A percentile compares a stretch with the other conserved stretches of the same genome.
These are phyloP conservation scores for Liriodendron chinense DNA, from an alignment of 164 flowering plant genomes.

Conservation along the genomic window DNA sequence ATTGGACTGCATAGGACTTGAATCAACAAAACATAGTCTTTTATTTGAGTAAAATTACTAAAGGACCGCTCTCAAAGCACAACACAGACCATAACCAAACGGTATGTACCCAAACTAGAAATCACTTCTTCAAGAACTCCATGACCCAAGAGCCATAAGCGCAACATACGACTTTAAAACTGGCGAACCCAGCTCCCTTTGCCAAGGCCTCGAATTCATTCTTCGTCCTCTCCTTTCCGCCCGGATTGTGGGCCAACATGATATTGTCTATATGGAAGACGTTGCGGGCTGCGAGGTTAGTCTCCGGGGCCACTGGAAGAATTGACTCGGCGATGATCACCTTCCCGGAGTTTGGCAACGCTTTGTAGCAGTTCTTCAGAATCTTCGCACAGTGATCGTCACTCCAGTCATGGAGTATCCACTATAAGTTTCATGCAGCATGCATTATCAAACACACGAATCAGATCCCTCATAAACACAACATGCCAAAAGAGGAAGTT, in stretches of 20 bases:
- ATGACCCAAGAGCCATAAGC: conserved; percentile 11
- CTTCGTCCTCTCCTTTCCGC: conserved; percentile 63
- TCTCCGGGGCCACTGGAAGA: conserved; percentile 2
- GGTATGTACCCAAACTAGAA: not conserved
- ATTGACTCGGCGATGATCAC: conserved; percentile 21
- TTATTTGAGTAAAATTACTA: too few species aligned
- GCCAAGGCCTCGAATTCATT: conserved; percentile 58
- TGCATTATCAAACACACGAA: too few species aligned
- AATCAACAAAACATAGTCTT: too few species aligned
- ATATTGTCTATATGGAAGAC: not conserved
- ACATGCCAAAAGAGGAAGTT: too few species aligned
- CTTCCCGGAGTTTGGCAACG: conserved; percentile 24
- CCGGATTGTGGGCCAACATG: conserved; percentile 6
- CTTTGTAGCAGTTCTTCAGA: conserved; percentile 26
- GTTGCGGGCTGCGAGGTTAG: not conserved
- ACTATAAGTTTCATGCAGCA: conserved; percentile 12
- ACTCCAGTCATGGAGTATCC: conserved; percentile 25
- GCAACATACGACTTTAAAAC: not conserved
- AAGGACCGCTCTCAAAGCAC: not conserved
- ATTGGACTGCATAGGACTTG: too few species aligned
- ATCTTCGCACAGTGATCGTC: conserved; percentile 19
- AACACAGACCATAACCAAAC: not conserved
- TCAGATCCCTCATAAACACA: too few species aligned
- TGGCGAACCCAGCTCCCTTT: conserved; percentile 8
- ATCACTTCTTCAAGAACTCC: conserved; percentile 6